Conservation (phyloP, 371 early-diverging fungal genomes). For the Fennellomyces sp. region DNA sequence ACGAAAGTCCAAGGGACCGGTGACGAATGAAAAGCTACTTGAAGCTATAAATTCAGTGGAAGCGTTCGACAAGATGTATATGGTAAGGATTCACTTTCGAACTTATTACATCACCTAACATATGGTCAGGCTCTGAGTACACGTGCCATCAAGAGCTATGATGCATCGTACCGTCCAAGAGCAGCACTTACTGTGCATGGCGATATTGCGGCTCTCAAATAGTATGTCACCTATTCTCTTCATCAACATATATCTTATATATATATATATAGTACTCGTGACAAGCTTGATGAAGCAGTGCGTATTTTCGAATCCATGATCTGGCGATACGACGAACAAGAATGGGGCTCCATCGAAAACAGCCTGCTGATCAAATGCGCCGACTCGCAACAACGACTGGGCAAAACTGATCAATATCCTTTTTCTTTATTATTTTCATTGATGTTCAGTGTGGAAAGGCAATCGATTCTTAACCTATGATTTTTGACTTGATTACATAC, state of each 20-base stretch:
- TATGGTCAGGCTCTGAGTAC: slow-evolving; percentile 54
- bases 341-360: slow-evolving; percentile 75
- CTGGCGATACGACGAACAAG: slow-evolving; percentile 65
- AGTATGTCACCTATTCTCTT: slow-evolving; percentile 49
- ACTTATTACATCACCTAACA: not conserved
- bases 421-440: slow-evolving; percentile 11
- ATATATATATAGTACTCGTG: slow-evolving; percentile 51
- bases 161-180: slow-evolving; percentile 62
- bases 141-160: slow-evolving; percentile 73
- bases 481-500: slow-evolving; percentile 32
- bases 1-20: slow-evolving; percentile 26
- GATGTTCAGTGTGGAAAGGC: no score
- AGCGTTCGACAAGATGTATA: slow-evolving; percentile 76
- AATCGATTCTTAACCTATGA: slow-evolving; percentile 7
- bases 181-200: slow-evolving; percentile 68
- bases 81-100: slow-evolving; percentile 43
- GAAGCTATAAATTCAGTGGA: slow-evolving; percentile 64
- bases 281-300: slow-evolving; percentile 70
- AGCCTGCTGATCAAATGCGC: slow-evolving; percentile 75
- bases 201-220: slow-evolving; percentile 79
- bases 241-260: not conserved
- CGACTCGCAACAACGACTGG: slow-evolving; percentile 63
- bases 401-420: slow-evolving; percentile 53
- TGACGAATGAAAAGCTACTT: slow-evolving; percentile 70
- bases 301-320: slow-evolving; percentile 68